Base-by-base conservation (phyloP, 345 rosid species). In the Trapa incisa region DNA sequence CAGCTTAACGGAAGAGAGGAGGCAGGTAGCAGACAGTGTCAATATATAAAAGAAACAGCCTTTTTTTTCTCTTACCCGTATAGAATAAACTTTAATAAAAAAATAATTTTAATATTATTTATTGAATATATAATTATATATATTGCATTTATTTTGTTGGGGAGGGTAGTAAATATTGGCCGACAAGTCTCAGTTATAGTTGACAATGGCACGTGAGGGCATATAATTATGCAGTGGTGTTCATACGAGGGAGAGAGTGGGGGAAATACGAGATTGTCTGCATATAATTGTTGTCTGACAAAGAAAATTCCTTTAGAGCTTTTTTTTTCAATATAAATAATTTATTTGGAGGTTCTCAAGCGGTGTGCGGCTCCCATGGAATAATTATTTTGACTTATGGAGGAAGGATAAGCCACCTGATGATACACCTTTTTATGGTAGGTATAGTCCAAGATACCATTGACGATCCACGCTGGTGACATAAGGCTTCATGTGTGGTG, bases 131-230 rank as follows among this genome's bases (percentile, higher is more conserved):
- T 22, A 41, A 41, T 41, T 3, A 41, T 41, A 41, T 1, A 22
- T 22, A 22, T 22, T 22, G 43, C 4, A 53, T 65, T 8, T 45
- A 22, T 45, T 45, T 45, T 33, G 7, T 53, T 68, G 29, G 48
- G 29, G 29, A 22, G 69, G 66, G 43, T 0, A 41, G 43, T 72
- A 75, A 76, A 76, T 77, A 84, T 84, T 84, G 87, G 82, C 91
- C 88, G 89, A 91, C 90, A 83, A 72, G 66, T 62, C 76, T 62
- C 63, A 76, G 29, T 22, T 22, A 22, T 22, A 22, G 78, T 81
- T 82, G 80, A 84, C 84, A 76, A 76, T 74, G 78, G 81, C 97
- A 85, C 93, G 96, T 86, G 96, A 91, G 81, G 78, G 70, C 72
- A 76, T 80, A 81, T 79, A 71, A 80, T 85, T 84, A 41, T 41